Conservation (phyloP, 345 rosid genomes). For the Ceriops decandra region DNA sequence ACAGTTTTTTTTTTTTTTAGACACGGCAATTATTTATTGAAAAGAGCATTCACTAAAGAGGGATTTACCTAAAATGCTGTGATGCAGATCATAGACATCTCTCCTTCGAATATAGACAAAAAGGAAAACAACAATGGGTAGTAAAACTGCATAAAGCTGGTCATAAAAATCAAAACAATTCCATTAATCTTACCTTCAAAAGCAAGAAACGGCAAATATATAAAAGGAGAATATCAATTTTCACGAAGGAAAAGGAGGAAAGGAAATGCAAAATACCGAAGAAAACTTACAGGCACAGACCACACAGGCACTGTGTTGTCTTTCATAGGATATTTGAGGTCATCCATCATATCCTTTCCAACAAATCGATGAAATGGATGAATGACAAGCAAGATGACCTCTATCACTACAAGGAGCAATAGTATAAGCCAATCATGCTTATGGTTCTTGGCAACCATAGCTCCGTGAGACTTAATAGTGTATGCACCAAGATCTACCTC, state of each 20-base stretch:
- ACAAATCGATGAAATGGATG: slow-evolving; percentile 79
- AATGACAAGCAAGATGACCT: slow-evolving; percentile 36
- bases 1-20: background rate
- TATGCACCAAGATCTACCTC: slow-evolving; percentile 45
- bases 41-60: background rate
- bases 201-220: no score
- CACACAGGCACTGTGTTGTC: slow-evolving; percentile 64
- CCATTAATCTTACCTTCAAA: background rate
- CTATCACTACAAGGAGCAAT: slow-evolving; percentile 44
- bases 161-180: slow-evolving; percentile 14
- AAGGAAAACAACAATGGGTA: slow-evolving; percentile 54
- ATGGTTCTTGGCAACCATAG: slow-evolving; percentile 51
- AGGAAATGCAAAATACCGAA: background rate
- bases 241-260: background rate
- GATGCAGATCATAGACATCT: slow-evolving; percentile 79
- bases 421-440: slow-evolving; percentile 76
- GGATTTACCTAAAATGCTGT: slow-evolving; percentile 55
- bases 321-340: slow-evolving; percentile 71
- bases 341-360: slow-evolving; percentile 71
- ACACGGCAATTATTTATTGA: no score
- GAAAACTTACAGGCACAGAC: slow-evolving; percentile 61
- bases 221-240: background rate
- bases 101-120: slow-evolving; percentile 49
- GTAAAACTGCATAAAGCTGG: slow-evolving; percentile 48
- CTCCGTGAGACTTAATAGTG: slow-evolving; percentile 58